Evolutionary conservation across 306 rosid genomes (phyloP).

Genomic region (Trifolium fragiferum): DNA sequence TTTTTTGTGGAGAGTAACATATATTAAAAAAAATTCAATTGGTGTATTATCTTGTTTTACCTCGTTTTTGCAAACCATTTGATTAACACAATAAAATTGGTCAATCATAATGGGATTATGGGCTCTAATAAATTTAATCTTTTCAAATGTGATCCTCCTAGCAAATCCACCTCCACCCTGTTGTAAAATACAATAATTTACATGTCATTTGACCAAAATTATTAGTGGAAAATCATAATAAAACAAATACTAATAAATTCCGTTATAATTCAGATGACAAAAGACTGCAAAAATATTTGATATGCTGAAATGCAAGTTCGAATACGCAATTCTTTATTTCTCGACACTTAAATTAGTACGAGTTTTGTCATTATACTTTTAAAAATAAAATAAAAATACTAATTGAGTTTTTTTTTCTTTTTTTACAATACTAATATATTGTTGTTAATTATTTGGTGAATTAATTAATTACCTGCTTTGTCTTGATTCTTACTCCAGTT

Average conservation of each 20-base stretch:
- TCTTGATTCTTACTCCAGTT: slow-evolving; percentile 73
- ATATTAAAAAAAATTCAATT: not conserved
- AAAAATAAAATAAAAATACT: not conserved
- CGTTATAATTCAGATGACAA: no score
- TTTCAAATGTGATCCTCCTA: slow-evolving; percentile 51
- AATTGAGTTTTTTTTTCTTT: not conserved
- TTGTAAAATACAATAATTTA: not conserved
- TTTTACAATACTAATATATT: no score
- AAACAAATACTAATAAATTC: no score
- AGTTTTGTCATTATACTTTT: no score
- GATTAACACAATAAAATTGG: slow-evolving; percentile 53
- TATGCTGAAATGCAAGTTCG: no score
- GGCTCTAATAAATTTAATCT: slow-evolving; percentile 47
- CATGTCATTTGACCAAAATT: not conserved
- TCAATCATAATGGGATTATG: slow-evolving; percentile 59
- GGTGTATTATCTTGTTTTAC: slow-evolving; percentile 33
- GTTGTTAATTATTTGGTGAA: not conserved
- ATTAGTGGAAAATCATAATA: no score
- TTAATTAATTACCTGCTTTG: slow-evolving; percentile 69
- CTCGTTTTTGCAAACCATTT: slow-evolving; percentile 41
- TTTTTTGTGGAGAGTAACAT: not conserved
- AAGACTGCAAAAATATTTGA: no score
- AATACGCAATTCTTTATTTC: no score
- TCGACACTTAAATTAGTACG: no score
- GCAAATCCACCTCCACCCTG: slow-evolving; percentile 67